A percentile compares a stretch with the other conserved stretches of the same genome.
phyloP scores from a whole-genome alignment of 306 rosid genomes.

The Pyrus communis region DNA sequence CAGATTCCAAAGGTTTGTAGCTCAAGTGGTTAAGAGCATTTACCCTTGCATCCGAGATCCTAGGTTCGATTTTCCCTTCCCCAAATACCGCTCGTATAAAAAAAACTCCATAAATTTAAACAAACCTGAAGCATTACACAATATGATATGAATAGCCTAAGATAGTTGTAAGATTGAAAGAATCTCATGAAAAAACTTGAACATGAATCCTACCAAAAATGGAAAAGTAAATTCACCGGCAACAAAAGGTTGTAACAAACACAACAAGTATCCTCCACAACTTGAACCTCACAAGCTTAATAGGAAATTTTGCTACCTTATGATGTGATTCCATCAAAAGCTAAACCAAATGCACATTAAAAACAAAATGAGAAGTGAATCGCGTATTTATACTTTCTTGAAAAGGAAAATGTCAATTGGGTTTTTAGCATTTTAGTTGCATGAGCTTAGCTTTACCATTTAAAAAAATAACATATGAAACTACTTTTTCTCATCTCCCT shows the following conservation, averaged over 20 bases:
- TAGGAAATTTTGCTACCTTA: neutral
- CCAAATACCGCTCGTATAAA: too few species aligned
- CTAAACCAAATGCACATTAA: neutral
- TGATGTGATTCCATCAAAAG: neutral
- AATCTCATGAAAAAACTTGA: neutral
- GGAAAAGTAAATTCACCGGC: neutral
- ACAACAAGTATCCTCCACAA: constrained; percentile 1
- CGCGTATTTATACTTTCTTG: neutral
- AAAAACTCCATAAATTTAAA: too few species aligned
- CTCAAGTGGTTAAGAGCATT: too few species aligned
- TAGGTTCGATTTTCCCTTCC: too few species aligned
- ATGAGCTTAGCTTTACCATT: neutral
- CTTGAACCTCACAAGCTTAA: neutral
- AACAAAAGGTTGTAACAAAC: neutral
- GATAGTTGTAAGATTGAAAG: neutral
- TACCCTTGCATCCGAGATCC: too few species aligned
- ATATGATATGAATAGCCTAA: neutral
- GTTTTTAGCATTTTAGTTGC: neutral
- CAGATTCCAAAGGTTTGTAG: too few species aligned
- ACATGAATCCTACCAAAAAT: neutral
- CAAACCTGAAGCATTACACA: neutral
- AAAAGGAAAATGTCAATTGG: neutral
- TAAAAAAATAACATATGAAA: neutral
- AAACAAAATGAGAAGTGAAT: neutral
- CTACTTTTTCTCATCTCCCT: neutral